Percentiles rank a stretch among this genome's conserved stretches.
phyloP scores from a whole-genome alignment of 2,329 filamentous ascomycete species.

The Akanthomyces muscarius region DNA sequence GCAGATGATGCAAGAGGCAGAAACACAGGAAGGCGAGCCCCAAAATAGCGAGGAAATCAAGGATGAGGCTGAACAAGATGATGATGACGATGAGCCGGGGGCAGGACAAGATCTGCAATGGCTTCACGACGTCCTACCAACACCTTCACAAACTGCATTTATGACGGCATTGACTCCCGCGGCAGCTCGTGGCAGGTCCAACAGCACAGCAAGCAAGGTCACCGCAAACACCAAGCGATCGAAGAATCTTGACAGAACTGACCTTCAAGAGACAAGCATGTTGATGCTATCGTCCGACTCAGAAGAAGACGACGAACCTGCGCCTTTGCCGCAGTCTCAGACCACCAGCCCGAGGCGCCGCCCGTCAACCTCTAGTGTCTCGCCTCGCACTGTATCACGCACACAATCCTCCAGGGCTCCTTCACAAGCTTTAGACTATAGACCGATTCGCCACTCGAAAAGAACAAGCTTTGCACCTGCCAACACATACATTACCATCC shows the following conservation, averaged over 20 bases:
- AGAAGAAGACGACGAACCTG: slow-evolving; percentile 5
- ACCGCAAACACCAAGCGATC: slow-evolving; percentile 3
- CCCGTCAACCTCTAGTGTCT: neutral
- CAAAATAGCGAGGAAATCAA: slow-evolving; percentile 18
- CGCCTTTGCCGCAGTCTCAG: neutral
- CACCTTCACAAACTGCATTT: slow-evolving; percentile 3
- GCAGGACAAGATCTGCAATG: slow-evolving; percentile 14
- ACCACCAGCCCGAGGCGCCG: neutral
- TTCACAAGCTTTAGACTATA: slow-evolving; percentile 6
- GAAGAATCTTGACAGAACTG: neutral
- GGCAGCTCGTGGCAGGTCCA: slow-evolving; percentile 1
- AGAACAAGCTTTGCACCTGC: slow-evolving; percentile 38
- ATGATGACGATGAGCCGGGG: slow-evolving; percentile 16
- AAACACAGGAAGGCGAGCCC: slow-evolving; percentile 21
- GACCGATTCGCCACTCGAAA: slow-evolving; percentile 33
- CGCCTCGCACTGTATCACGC: neutral
- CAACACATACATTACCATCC: slow-evolving; percentile 42
- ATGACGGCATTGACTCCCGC: neutral
- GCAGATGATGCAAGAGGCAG: slow-evolving; percentile 33
- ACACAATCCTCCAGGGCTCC: neutral
- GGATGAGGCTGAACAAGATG: neutral
- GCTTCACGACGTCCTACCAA: slow-evolving; percentile 3
- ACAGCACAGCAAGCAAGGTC: slow-evolving; percentile 6
- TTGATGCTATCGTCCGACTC: slow-evolving; percentile 14
- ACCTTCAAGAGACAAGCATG: slow-evolving; percentile 13